Evolutionary conservation across 2,329 filamentous ascomycete species (phyloP).

Genomic region (Diaporthe amygdali): DNA sequence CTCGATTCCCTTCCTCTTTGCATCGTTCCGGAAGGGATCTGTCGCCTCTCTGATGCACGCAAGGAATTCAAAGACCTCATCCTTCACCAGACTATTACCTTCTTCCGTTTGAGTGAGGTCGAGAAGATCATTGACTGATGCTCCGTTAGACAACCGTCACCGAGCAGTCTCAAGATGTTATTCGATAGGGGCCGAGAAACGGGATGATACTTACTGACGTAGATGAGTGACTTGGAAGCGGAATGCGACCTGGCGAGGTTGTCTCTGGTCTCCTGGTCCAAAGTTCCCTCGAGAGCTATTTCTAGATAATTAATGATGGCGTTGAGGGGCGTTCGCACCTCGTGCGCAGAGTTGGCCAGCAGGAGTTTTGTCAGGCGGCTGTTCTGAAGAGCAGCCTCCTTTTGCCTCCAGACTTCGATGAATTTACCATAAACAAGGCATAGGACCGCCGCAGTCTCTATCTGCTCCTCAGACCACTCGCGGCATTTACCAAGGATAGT

Average conservation of each 20-base stretch:
- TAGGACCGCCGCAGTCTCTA: conserved; percentile 86
- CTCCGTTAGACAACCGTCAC: neutral
- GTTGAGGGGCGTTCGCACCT: conserved; percentile 88
- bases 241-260: conserved; percentile 86
- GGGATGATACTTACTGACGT: conserved; percentile 61
- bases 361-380: conserved; percentile 81
- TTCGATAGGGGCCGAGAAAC: too few relatives aligned
- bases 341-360: conserved; percentile 87
- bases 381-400: conserved; percentile 81
- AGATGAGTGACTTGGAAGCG: conserved; percentile 89
- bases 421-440: conserved; percentile 90
- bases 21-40: conserved; percentile 74
- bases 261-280: conserved; percentile 84
- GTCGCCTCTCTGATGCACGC: conserved; percentile 78
- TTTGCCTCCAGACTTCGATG: conserved; percentile 92
- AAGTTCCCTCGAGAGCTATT: conserved; percentile 80
- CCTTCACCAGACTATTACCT: conserved; percentile 77
- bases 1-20: conserved; percentile 73
- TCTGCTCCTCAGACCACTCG: conserved; percentile 88
- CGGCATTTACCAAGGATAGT: conserved; percentile 81
- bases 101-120: conserved; percentile 90
- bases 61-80: conserved; percentile 78
- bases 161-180: too few relatives aligned
- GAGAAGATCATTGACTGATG: conserved; percentile 77
- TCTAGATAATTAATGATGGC: conserved; percentile 95